Base-by-base conservation (phyloP, 768 basidiomycete genomes). In the Kwoniella bestiolae region DNA sequence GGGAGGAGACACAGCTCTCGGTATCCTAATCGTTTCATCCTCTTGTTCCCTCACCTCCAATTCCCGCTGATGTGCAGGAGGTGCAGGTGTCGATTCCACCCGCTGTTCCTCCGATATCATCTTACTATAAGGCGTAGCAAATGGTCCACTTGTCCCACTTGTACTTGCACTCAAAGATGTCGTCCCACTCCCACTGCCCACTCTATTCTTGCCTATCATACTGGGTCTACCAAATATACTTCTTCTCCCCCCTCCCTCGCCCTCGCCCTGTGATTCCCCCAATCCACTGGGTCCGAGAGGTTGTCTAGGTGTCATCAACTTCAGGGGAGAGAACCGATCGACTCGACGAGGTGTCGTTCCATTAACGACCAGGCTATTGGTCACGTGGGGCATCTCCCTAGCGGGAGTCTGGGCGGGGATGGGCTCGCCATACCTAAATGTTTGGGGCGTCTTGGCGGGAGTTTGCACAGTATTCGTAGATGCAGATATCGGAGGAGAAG, bases 281-380 rank as follows among this genome's bases (percentile, higher is more conserved):
- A 74, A 49, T 14, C 61, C 60, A 56, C 69, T 68, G 6, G 49
- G 26, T 3, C 67, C 65, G 1, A 56, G 34, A 1, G 63, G 63
- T 41, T 52, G 66, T 32, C 66, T 26, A 2, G 73, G 73, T 1
- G 73, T 75, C 5, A 75, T 29, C 14, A 75, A 46, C 44, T 56
- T 52, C 18, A 75, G 56, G 0, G 73, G 73, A 28, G 64, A 66
- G 63, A 75, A 75, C 29, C 70, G 31, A 47, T 70, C 65, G 31
- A 67, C 59, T 34, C 70, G n/a, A 18, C 62, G 29, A 7, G 73
- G 73, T n/a, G 73, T 74, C 25, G 67, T 71, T 1, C 73, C 73
- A 57, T 69, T 72, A 38, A 64, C 72, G 0, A 76, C 75, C 6
- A 76, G 59, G 1, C 66, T 68, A 49, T 76, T 76, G 11, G 75